Percentiles rank a stretch among this genome's conserved stretches.
Evolutionary conservation across 257 asterid genomes (phyloP).

Genomic region (Solanum bukasovii): DNA sequence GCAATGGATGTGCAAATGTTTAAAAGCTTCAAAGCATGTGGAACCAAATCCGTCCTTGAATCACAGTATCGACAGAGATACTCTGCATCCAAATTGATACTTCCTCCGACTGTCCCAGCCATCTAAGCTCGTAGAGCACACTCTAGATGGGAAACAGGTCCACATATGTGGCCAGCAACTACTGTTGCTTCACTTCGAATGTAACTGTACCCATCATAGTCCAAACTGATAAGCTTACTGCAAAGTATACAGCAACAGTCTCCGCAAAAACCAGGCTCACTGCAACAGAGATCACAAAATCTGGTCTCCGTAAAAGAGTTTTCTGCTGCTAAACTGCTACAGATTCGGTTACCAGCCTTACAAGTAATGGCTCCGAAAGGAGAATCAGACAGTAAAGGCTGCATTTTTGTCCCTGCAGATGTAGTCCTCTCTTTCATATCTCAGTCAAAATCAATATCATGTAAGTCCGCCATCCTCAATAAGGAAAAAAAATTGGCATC

Average conservation of each 20-base stretch:
- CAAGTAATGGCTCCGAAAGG: constrained; percentile 18
- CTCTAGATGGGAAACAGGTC: constrained; percentile 62
- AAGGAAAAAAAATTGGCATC: background rate
- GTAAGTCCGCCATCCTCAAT: too few species aligned
- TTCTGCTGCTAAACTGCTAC: constrained; percentile 38
- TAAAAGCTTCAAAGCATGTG: constrained; percentile 40
- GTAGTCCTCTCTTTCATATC: background rate
- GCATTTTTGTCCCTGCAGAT: background rate
- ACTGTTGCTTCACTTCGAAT: constrained; percentile 51
- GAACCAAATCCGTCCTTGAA: constrained; percentile 54
- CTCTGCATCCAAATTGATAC: constrained; percentile 68
- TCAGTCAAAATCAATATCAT: background rate
- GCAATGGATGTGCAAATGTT: constrained; percentile 31
- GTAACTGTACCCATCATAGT: constrained; percentile 25
- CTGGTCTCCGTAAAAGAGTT: constrained; percentile 23
- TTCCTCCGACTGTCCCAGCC: constrained; percentile 81
- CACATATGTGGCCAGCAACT: constrained; percentile 38
- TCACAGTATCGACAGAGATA: constrained; percentile 83
- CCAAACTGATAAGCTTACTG: constrained; percentile 26
- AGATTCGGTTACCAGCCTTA: constrained; percentile 44
- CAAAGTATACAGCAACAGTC: constrained; percentile 83
- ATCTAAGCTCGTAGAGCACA: constrained; percentile 75
- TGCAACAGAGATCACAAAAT: constrained; percentile 66
- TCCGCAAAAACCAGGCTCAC: constrained; percentile 59
- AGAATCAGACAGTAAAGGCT: background rate